A percentile compares a stretch with the other conserved stretches of the same genome.
phyloP scores from a whole-genome alignment of 2,329 filamentous ascomycete genomes.

The Phyllosticta paracitricarpa region DNA sequence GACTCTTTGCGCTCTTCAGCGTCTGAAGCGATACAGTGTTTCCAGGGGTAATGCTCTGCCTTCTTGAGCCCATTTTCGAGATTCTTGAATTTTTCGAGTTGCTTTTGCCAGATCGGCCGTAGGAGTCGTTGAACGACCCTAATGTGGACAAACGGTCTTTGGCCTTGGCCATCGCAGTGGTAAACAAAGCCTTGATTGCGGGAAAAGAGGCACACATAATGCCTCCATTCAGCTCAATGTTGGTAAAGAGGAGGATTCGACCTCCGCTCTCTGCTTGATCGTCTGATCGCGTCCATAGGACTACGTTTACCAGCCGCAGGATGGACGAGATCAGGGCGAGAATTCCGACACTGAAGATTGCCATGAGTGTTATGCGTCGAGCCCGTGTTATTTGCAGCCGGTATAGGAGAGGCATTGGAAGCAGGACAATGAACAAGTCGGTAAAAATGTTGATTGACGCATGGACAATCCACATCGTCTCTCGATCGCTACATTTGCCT shows the following conservation, averaged over 20 bases:
- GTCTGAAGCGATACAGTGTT: neutral
- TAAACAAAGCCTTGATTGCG: slow-evolving; percentile 31
- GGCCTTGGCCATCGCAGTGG: neutral
- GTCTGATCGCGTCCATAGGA: slow-evolving; percentile 22
- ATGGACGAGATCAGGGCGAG: slow-evolving; percentile 27
- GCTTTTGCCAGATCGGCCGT: neutral
- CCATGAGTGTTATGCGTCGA: slow-evolving; percentile 43
- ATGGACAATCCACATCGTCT: slow-evolving; percentile 25
- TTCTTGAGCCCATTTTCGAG: neutral
- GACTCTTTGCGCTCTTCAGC: neutral
- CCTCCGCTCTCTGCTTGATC: slow-evolving; percentile 18
- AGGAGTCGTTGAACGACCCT: neutral
- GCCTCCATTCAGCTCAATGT: slow-evolving; percentile 38
- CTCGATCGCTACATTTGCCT: slow-evolving; percentile 23
- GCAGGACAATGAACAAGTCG: slow-evolving; percentile 33
- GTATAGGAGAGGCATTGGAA: slow-evolving; percentile 37
- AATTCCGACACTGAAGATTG: slow-evolving; percentile 26
- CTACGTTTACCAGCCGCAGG: slow-evolving; percentile 28
- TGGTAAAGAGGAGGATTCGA: slow-evolving; percentile 34
- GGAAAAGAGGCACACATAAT: slow-evolving; percentile 38
- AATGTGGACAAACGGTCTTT: neutral
- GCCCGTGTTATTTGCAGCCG: slow-evolving; percentile 38
- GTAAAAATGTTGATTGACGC: slow-evolving; percentile 32
- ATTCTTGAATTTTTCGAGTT: neutral
- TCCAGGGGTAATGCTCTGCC: neutral